Evolutionary conservation across 2,329 filamentous ascomycete genomes (phyloP).

Genomic region (Parafenestella ontariensis): DNA sequence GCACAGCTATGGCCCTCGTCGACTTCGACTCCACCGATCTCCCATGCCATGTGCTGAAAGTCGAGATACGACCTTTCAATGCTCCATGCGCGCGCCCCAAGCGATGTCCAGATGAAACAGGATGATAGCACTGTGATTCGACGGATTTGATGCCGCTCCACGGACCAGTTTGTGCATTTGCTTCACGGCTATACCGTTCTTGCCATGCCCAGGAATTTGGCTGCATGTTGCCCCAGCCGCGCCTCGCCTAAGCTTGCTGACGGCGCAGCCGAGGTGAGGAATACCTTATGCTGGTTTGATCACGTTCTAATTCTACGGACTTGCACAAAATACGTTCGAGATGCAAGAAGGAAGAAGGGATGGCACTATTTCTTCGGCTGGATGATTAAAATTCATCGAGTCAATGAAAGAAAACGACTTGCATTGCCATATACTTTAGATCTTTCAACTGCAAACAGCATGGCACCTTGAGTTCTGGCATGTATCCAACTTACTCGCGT

Average conservation of each 20-base stretch:
- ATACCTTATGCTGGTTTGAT: background rate
- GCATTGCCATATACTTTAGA: too few relatives aligned
- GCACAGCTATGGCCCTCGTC: background rate
- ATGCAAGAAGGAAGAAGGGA: too few relatives aligned
- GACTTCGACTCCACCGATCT: background rate
- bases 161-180: background rate
- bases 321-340: background rate
- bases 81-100: conserved; percentile 2
- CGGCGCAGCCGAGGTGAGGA: background rate
- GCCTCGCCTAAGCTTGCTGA: background rate
- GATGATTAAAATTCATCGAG: background rate
- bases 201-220: background rate
- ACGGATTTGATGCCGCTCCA: background rate
- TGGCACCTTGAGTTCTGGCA: background rate
- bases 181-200: background rate
- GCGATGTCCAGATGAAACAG: background rate
- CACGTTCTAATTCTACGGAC: background rate
- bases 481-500: conserved; percentile 3
- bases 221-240: background rate
- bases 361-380: too few relatives aligned
- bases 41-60: background rate
- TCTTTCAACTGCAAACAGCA: conserved; percentile 1
- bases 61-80: background rate
- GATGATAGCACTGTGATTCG: background rate
- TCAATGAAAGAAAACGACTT: background rate